Base-by-base conservation (phyloP, 2,329 filamentous ascomycete species). In the Sarocladium oryzae region DNA sequence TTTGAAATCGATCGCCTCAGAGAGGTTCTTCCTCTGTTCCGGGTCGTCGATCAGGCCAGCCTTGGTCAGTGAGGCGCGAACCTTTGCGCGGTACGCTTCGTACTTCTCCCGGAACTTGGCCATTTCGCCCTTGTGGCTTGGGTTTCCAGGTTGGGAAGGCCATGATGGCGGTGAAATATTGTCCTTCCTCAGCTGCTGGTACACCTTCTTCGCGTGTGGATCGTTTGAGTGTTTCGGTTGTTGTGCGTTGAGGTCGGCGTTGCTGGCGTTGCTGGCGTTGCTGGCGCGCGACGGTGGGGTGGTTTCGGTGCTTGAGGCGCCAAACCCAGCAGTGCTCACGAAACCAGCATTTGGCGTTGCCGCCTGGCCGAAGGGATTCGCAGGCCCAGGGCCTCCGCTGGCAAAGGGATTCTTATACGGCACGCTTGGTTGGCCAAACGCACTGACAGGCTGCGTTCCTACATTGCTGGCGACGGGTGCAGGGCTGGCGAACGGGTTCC, bases 1-100 rank as follows among this genome's bases (percentile, higher is more conserved):
- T 61, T 82, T 82, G 60, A 86, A 86, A 37, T 79, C 75, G 45
- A 86, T 79, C 6, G 83, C 83, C 60, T 86, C 77, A 53, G 79
- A 74, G 7, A 86, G 70, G 16, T 73, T 76, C 59, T 82, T 81
- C 51, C 77, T 77, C 58, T 81, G 78, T 28, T 83, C 77, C 2
- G 82, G 82, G 56, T 86, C 80, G 62, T 86, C 83, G 52, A 86
- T 80, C 7, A 84, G 67, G 10, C 77, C 78, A 13, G 75, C 79
- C 54, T 74, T 77, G 52, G 82, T 80, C 37, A 86, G 66, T 3
- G 77, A 78, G 13, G 70, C 69, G 48, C 82, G 77, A 7, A 77
- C 81, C 54, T 73, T 76, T 51, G 71, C 71, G 51, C 82, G 74
- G 56, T 84, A 85, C 10, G 66, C 67, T 55, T 80, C 81, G 61